A percentile compares a stretch with the other conserved stretches of the same genome.
Conservation (phyloP, 441 rosid species). For the Jatropha podagrica region DNA sequence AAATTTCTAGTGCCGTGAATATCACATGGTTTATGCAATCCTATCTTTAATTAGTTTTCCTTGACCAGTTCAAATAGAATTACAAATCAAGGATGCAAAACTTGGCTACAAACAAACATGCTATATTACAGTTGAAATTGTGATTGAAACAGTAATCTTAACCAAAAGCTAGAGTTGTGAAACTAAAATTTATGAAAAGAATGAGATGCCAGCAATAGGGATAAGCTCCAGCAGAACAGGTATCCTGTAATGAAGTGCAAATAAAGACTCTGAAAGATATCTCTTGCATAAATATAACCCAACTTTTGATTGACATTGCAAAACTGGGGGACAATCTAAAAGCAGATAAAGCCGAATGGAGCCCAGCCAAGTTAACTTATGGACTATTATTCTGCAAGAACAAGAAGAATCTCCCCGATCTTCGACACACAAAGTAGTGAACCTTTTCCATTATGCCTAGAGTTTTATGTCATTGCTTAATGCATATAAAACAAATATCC, state of each 20-base stretch:
- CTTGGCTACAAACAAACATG: no score
- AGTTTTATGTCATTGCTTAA: neutral
- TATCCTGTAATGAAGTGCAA: neutral
- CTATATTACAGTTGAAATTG: neutral
- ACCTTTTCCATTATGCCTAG: neutral
- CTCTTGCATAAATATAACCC: neutral
- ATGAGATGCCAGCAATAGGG: neutral
- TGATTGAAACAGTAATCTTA: neutral
- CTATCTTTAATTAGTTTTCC: no score
- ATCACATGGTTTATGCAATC: no score
- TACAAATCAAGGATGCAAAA: neutral
- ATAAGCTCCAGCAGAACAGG: neutral
- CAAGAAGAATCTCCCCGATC: neutral
- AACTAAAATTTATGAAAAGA: neutral
- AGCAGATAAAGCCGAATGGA: neutral
- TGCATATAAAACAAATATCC: no score
- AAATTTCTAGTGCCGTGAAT: no score
- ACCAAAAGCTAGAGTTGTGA: neutral
- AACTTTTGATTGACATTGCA: neutral
- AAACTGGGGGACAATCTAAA: neutral
- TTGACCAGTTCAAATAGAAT: neutral
- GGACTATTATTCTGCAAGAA: neutral
- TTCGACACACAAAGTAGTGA: no score
- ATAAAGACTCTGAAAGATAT: neutral
- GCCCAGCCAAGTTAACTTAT: neutral